Base-by-base conservation (phyloP, 768 basidiomycete genomes). In the Rubroboletus satanas region DNA sequence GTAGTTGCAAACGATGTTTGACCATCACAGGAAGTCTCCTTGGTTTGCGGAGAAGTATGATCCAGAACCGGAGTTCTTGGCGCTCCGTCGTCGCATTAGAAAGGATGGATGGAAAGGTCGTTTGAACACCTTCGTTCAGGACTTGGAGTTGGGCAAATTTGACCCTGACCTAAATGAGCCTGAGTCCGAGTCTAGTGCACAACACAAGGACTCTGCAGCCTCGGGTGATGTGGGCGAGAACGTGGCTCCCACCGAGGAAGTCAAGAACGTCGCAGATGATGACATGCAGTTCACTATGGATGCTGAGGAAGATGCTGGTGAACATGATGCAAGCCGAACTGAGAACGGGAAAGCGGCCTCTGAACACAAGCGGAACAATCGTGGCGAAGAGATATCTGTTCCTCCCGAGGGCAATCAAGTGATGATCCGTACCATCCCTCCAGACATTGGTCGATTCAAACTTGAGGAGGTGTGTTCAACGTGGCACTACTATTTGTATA, bases 11-110 rank as follows among this genome's bases (percentile, higher is more conserved):
- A 88, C 89, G 54, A 88, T 98, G 81, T 97, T 93, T 80, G 89
- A 97, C 33, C 89, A 93, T 73, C 95, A 98, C 77, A 83, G 86
- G 74, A 87, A 88, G 67, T 92, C 91, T n/a, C 88, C 93, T 14
- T 98, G 95, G 95, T 98, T 97, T 77, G 83, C 85, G 52, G 95
- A 98, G 79, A 91, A 92, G 71, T 98, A 98, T 76, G 91, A 93
- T 57, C 88, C 88, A 53, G 73, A 83, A 39, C 77, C 82, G 49
- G 87, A 91, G 63, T 83, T 81, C 66, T 79, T 82, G 52, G 77
- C 79, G 51, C 75, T 94, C 69, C 87, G 95, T 63, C 78, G 77
- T 58, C 81, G 93, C 62, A 83, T 93, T 58, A 83, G 89, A 68
- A 88, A 84, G 73, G 84, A 89, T 60, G 95, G 93, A 28, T 90